These are phyloP conservation scores for Solanum appendiculatum DNA, from an alignment of 257 asterid genomes.

Conservation along the genomic window DNA sequence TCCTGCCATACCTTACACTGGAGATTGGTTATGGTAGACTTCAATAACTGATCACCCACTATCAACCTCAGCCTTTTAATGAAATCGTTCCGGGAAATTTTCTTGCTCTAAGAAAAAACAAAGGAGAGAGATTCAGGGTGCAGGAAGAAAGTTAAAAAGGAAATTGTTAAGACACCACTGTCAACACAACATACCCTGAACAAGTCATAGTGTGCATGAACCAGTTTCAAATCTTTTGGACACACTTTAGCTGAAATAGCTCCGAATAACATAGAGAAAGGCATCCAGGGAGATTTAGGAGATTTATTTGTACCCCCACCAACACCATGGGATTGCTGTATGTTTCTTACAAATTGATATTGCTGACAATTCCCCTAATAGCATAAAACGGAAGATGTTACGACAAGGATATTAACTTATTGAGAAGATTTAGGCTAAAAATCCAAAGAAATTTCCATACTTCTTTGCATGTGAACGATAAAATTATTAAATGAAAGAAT, in stretches of 20 bases:
- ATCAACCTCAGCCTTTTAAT: constrained; percentile 22
- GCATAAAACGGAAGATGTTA: not conserved
- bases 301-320: constrained; percentile 9
- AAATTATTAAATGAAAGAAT: not conserved
- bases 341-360: not conserved
- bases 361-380: constrained; percentile 3
- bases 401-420: not conserved
- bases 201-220: constrained; percentile 17
- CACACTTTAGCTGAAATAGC: constrained; percentile 23
- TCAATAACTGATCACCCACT: constrained; percentile 27
- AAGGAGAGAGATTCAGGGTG: not conserved
- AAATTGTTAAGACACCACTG: not conserved
- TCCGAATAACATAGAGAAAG: constrained; percentile 21
- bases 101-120: constrained; percentile 9
- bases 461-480: not conserved
- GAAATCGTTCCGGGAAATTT: constrained; percentile 21
- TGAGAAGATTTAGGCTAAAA: not conserved
- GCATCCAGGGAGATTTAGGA: constrained; percentile 37
- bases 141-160: not conserved
- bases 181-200: constrained; percentile 21
- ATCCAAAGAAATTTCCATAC: not conserved
- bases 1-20: constrained; percentile 13
- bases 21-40: constrained; percentile 16
- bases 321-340: constrained; percentile 5
- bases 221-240: constrained; percentile 11